Evolutionary conservation across 345 rosid species (phyloP), one percentile per base, ranked within the genome.

Genomic region (Euphorbia lathyris): DNA sequence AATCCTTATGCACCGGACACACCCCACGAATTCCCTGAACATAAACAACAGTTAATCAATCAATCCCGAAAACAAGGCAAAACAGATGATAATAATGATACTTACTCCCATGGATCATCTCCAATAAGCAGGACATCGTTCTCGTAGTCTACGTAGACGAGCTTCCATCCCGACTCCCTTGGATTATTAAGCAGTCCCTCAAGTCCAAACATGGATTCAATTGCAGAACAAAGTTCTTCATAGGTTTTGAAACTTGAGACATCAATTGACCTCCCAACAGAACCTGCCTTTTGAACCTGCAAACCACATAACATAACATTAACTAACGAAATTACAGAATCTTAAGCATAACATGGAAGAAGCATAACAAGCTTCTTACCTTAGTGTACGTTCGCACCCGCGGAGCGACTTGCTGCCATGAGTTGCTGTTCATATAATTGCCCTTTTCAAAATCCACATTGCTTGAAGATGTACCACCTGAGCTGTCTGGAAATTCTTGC

Each of bases 61-160:
- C 0, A n/a, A 45, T 13, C n/a, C 11, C 2, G 4, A 63, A 29
- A 45, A 52, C 9, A 25, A 10, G 10, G 19, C 19, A 32, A 23
- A 25, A 42, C 9, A 1, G 23, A 51, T 51, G 25, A 19, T 51
- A 20, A 51, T 20, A 1, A 20, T n/a, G 40, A 34, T 19, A 79
- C 94, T 86, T 85, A 96, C 99, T 96, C 97, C 99, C 98, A 96
- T 22, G 98, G 99, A 77, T 92, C 99, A 80, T 96, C 99, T 34
- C 99, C 98, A 3, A 96, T 94, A 11, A 96, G 97, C 10, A 92
- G 89, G 72, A 92, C 98, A 61, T 96, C 99, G 52, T 86, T 90
- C 82, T 92, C 99, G 55, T 87, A 92, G 79, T 96, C 99, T 51
- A 96, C 99, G 38, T 92, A 96, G 11, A 95, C 99, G 59, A 92